These are phyloP conservation scores for Stephania japonica DNA, from an alignment of 164 flowering plant species.

Conservation along the genomic window DNA sequence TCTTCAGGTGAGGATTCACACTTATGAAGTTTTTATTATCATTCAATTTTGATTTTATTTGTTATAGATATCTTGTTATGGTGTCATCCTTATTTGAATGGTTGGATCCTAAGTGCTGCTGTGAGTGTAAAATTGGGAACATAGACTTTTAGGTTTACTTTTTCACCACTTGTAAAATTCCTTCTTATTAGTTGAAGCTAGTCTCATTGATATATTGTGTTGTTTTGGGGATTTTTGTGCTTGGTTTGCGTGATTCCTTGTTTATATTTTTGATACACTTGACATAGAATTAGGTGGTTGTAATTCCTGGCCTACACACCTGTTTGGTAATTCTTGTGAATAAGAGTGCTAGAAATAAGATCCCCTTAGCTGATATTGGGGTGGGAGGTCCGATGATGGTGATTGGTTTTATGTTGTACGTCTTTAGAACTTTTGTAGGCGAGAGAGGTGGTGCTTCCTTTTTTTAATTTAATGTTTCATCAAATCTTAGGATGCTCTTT, in stretches of 20 bases:
- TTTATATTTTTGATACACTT: not conserved
- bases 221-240: not conserved
- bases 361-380: not conserved
- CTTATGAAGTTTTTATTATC: constrained; percentile 8
- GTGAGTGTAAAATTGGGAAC: not conserved
- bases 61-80: not conserved
- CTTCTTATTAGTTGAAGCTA: not conserved
- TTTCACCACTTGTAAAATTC: not conserved
- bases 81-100: not conserved
- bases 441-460: not conserved
- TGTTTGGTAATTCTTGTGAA: not conserved
- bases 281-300: not conserved
- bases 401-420: not conserved
- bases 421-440: not conserved
- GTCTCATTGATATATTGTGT: not conserved
- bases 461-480: not conserved
- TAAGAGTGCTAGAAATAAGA: not conserved
- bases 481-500: not conserved
- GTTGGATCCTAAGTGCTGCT: not conserved
- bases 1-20: constrained; percentile 34
- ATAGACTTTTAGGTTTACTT: not conserved
- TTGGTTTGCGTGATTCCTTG: not conserved
- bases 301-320: not conserved
- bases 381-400: not conserved
- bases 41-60: not conserved